Percentiles rank a stretch among this genome's conserved stretches.
Conservation (phyloP, 2,329 filamentous ascomycete species). For the Fusarium sp. region DNA sequence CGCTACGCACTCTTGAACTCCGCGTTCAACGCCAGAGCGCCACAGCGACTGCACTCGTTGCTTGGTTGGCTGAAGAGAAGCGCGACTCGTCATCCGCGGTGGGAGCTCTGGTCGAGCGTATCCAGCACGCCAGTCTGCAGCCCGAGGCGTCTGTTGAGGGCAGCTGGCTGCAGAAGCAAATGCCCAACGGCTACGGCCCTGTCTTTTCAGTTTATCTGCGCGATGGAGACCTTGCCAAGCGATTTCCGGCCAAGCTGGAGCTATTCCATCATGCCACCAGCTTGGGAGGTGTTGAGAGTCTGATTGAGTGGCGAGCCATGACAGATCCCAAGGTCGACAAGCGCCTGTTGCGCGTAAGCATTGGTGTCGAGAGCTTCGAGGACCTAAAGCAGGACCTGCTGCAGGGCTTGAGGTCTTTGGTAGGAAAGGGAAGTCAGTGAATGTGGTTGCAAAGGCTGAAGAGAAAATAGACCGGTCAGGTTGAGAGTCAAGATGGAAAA, state of each 20-base stretch:
- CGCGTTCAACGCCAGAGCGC: conserved; percentile 80
- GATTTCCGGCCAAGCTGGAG: conserved; percentile 79
- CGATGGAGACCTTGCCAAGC: conserved; percentile 68
- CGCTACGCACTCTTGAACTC: conserved; percentile 85
- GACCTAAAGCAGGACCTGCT: conserved; percentile 83
- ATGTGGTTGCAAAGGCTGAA: not conserved
- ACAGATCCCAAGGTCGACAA: conserved; percentile 78
- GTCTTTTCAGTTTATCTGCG: conserved; percentile 83
- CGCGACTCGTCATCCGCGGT: conserved; percentile 55
- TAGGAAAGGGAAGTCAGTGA: conserved; percentile 2
- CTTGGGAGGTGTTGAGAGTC: conserved; percentile 90
- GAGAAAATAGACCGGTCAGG: conserved; percentile 2
- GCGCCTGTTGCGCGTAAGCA: conserved; percentile 79
- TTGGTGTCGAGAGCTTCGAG: conserved; percentile 88
- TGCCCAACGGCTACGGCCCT: conserved; percentile 90
- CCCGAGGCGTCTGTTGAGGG: conserved; percentile 64
- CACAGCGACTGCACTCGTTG: conserved; percentile 75
- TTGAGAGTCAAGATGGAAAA: conserved; percentile 8
- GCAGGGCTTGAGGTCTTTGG: conserved; percentile 70
- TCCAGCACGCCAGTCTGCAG: conserved; percentile 86
- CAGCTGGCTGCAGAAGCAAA: conserved; percentile 84
- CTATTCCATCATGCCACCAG: conserved; percentile 97
- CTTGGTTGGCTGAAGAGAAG: conserved; percentile 72
- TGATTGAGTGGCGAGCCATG: conserved; percentile 98
- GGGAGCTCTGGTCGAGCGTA: conserved; percentile 64